Evolutionary conservation across 768 basidiomycete genomes (phyloP).

Genomic region (Boletus tylopilopsis): DNA sequence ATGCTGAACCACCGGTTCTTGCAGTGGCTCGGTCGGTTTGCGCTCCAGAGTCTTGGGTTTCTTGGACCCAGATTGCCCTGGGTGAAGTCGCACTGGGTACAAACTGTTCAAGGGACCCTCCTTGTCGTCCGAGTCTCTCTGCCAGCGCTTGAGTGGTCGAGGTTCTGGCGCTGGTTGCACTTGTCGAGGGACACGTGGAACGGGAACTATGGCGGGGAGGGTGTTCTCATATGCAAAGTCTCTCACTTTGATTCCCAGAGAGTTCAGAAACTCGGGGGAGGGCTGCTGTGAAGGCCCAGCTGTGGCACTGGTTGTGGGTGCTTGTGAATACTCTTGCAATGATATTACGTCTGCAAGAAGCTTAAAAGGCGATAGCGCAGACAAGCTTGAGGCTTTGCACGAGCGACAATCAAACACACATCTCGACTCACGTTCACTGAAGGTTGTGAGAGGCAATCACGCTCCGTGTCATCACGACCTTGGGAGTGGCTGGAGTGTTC

Average conservation of each 20-base stretch:
- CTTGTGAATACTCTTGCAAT: slow-evolving; percentile 19
- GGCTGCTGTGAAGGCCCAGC: slow-evolving; percentile 33
- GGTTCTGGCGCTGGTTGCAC: slow-evolving; percentile 39
- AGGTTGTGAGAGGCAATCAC: slow-evolving; percentile 23
- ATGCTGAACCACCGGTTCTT: slow-evolving; percentile 16
- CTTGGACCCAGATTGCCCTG: slow-evolving; percentile 11
- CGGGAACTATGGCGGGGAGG: slow-evolving; percentile 56
- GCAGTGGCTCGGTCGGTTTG: slow-evolving; percentile 34
- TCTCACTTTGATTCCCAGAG: slow-evolving; percentile 41
- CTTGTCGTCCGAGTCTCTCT: slow-evolving; percentile 32
- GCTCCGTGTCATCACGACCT: slow-evolving; percentile 12
- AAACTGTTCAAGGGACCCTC: slow-evolving; percentile 11
- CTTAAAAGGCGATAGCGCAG: slow-evolving; percentile 25
- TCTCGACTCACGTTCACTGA: slow-evolving; percentile 36
- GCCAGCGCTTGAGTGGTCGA: slow-evolving; percentile 36
- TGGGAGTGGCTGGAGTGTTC: not conserved
- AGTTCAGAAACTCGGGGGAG: slow-evolving; percentile 24
- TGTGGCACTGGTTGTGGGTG: slow-evolving; percentile 1
- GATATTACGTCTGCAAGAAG: slow-evolving; percentile 7
- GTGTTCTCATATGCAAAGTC: slow-evolving; percentile 70
- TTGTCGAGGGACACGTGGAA: slow-evolving; percentile 45
- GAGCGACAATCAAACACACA: slow-evolving; percentile 24
- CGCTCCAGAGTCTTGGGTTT: slow-evolving; percentile 29
- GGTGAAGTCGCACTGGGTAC: slow-evolving; percentile 6
- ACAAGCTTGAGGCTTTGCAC: slow-evolving; percentile 32